phyloP scores from a whole-genome alignment of 441 rosid genomes.

The Dalechampia spathulata region DNA sequence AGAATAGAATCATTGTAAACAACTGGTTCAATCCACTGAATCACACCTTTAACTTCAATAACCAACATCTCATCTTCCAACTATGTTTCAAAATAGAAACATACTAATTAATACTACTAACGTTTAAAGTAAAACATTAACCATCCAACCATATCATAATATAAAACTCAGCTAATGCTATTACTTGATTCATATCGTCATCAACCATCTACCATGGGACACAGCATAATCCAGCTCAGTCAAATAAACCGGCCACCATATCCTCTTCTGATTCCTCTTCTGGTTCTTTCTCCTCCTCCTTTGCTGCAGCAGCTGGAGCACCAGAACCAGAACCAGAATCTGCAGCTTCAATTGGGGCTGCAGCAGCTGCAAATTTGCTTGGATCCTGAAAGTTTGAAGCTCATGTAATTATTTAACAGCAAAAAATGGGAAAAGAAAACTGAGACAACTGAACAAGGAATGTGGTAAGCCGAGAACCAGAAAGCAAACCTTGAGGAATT shows the following conservation, averaged over 20 bases:
- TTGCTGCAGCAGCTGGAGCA: constrained; percentile 29
- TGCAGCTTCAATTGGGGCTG: constrained; percentile 20
- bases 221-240: constrained; percentile 32
- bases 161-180: no score
- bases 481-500: constrained; percentile 54
- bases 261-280: constrained; percentile 79
- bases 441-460: not conserved
- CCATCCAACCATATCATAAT: no score
- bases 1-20: no score
- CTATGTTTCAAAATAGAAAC: no score
- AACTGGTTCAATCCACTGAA: no score
- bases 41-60: no score
- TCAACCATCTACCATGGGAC: no score
- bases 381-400: constrained; percentile 48
- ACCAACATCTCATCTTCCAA: no score
- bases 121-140: no score
- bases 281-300: constrained; percentile 58
- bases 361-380: constrained; percentile 64
- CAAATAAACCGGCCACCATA: constrained; percentile 58
- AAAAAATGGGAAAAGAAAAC: not conserved
- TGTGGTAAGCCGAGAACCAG: no score
- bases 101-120: no score
- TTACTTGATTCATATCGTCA: no score
- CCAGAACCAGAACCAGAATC: constrained; percentile 18
- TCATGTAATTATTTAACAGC: not conserved